These are phyloP conservation scores for Lactifluus pinguis DNA, from an alignment of 768 basidiomycete species.

Conservation along the genomic window DNA sequence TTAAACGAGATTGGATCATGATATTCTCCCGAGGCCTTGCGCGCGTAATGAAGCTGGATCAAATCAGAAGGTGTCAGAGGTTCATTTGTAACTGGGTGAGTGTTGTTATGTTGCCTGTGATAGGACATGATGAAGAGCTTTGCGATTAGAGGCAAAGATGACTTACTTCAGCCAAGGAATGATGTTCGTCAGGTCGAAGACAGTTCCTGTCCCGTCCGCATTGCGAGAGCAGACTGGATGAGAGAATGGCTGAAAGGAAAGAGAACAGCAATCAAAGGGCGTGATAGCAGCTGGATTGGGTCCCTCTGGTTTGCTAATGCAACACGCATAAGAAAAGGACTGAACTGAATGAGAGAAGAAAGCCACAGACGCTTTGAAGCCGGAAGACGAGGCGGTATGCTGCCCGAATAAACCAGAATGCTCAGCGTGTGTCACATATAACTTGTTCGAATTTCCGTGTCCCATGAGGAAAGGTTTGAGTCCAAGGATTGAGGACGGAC, in stretches of 20 bases:
- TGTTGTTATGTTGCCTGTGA: slow-evolving; percentile 70
- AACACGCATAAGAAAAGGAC: slow-evolving; percentile 12
- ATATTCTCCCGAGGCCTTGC: slow-evolving; percentile 78
- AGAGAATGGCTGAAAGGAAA: slow-evolving; percentile 83
- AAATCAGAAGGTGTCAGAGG: slow-evolving; percentile 63
- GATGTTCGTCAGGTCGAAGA: slow-evolving; percentile 88
- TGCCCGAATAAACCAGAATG: slow-evolving; percentile 74
- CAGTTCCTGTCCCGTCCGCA: slow-evolving; percentile 65
- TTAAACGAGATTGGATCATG: slow-evolving; percentile 98
- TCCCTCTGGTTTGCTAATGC: slow-evolving; percentile 53
- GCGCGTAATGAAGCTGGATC: slow-evolving; percentile 70
- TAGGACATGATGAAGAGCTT: background rate
- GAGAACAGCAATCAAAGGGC: slow-evolving; percentile 86
- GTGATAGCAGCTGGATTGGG: slow-evolving; percentile 55
- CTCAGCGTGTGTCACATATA: slow-evolving; percentile 86
- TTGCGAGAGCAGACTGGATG: slow-evolving; percentile 87
- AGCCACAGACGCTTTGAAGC: slow-evolving; percentile 52
- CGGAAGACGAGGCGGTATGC: slow-evolving; percentile 66
- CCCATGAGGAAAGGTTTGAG: slow-evolving; percentile 41
- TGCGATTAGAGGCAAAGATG: background rate
- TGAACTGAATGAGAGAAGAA: slow-evolving; percentile 13
- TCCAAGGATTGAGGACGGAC: background rate
- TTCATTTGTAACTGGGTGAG: slow-evolving; percentile 68
- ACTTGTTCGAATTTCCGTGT: slow-evolving; percentile 79
- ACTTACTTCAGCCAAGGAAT: slow-evolving; percentile 89